Percentiles rank a stretch among this genome's conserved stretches.
Conservation (phyloP, 2,329 filamentous ascomycete genomes). For the Neofusicoccum cordaticola region DNA sequence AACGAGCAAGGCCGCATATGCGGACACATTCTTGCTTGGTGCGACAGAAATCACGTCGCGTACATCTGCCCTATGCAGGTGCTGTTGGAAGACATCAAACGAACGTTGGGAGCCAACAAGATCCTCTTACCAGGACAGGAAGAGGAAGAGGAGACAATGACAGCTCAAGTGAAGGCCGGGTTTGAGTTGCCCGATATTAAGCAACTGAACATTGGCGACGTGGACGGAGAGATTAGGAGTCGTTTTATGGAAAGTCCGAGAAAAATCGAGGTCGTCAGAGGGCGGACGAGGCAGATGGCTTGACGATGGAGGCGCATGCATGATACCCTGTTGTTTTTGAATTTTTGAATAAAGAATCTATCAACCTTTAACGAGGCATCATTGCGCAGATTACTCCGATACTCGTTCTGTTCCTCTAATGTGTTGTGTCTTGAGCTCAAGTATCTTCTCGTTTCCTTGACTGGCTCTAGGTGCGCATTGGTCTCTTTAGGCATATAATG, state of each 20-base stretch:
- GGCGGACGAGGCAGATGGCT: conserved; percentile 14
- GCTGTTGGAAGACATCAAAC: conserved; percentile 77
- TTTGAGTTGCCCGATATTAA: conserved; percentile 10
- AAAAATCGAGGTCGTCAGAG: background rate
- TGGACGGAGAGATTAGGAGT: background rate
- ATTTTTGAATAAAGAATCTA: background rate
- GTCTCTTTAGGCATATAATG: too few relatives aligned
- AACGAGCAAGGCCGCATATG: conserved; percentile 75
- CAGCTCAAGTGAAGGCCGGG: background rate
- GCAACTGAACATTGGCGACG: background rate
- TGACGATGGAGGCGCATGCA: background rate
- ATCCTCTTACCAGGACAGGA: conserved; percentile 66
- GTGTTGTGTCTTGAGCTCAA: too few relatives aligned
- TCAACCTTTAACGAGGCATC: background rate
- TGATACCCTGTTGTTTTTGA: background rate
- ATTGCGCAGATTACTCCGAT: background rate
- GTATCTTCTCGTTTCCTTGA: too few relatives aligned
- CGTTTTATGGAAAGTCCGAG: conserved; percentile 5
- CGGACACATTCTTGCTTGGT: conserved; percentile 89
- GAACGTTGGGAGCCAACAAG: conserved; percentile 67
- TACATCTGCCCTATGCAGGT: conserved; percentile 97
- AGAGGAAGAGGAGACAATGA: conserved; percentile 19
- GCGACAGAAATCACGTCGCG: conserved; percentile 72
- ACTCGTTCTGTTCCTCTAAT: too few relatives aligned
- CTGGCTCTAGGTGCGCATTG: too few relatives aligned